Evolutionary conservation across 2,329 filamentous ascomycete species (phyloP).

Genomic region (Aspergillus transmontanensis): DNA sequence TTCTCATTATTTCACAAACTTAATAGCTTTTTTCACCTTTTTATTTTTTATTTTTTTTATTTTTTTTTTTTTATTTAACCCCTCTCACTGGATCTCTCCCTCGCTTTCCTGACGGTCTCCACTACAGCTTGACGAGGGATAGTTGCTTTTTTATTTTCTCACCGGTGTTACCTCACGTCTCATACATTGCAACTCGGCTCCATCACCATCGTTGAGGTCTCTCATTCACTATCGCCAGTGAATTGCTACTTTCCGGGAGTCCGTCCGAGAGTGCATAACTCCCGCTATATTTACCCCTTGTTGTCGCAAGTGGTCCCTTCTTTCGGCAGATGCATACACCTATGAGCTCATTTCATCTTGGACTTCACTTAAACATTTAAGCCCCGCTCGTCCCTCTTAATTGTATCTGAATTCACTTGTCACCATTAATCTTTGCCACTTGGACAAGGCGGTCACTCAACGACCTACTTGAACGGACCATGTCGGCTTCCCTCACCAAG

Average conservation of each 20-base stretch:
- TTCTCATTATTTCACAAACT: neutral
- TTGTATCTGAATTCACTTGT: neutral
- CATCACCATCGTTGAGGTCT: constrained; percentile 8
- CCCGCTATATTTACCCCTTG: constrained; percentile 8
- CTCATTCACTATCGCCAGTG: neutral
- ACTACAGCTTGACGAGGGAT: constrained; percentile 16
- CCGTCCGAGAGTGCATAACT: neutral
- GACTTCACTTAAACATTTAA: constrained; percentile 7
- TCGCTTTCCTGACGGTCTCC: constrained; percentile 10
- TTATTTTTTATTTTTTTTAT: constrained; percentile 1
- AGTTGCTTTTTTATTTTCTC: constrained; percentile 7
- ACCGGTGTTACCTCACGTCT: constrained; percentile 25
- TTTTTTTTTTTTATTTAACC: constrained; percentile 11
- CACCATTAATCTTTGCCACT: constrained; percentile 5
- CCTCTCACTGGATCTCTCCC: constrained; percentile 4
- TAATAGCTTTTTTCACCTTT: constrained; percentile 10
- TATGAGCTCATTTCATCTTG: constrained; percentile 19
- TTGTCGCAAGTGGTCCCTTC: constrained; percentile 11
- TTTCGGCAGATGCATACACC: constrained; percentile 13
- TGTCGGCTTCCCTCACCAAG: constrained; percentile 40
- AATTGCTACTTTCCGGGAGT: neutral
- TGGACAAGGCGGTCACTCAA: constrained; percentile 5
- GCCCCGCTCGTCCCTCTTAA: constrained; percentile 2
- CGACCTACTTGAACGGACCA: constrained; percentile 21
- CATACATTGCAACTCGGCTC: constrained; percentile 23